Conservation (phyloP, 495 filamentous ascomycete genomes). For the Xylaria venustula region DNA sequence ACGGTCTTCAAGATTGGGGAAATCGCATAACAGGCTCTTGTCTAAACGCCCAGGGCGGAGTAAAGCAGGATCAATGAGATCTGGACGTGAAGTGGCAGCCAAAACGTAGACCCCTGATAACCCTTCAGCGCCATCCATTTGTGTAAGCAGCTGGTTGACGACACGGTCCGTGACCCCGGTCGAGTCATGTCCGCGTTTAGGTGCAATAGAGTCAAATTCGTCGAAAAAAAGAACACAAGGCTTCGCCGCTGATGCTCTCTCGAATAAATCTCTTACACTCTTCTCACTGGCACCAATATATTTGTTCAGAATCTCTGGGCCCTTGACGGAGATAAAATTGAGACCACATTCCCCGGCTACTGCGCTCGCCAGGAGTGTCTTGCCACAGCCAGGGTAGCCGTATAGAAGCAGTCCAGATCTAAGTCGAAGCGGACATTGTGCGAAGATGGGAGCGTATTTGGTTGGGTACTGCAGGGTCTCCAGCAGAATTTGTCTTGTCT, state of each 20-base stretch:
- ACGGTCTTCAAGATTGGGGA: slow-evolving; percentile 75
- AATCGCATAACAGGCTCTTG: slow-evolving; percentile 85
- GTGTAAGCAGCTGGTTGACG: slow-evolving; percentile 94
- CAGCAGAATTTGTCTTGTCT: slow-evolving; percentile 80
- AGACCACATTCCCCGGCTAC: slow-evolving; percentile 94
- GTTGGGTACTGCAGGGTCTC: slow-evolving; percentile 97
- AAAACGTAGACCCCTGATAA: slow-evolving; percentile 93
- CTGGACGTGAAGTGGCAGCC: slow-evolving; percentile 85
- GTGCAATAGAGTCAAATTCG: slow-evolving; percentile 96
- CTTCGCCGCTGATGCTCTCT: slow-evolving; percentile 81
- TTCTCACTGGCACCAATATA: slow-evolving; percentile 98
- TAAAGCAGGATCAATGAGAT: slow-evolving; percentile 91
- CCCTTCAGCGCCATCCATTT: slow-evolving; percentile 98
- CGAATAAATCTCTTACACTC: slow-evolving; percentile 89
- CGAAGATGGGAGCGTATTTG: slow-evolving; percentile 96
- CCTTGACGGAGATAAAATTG: slow-evolving; percentile 98
- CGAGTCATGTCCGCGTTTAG: slow-evolving; percentile 93
- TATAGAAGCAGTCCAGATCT: slow-evolving; percentile 91
- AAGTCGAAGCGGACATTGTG: slow-evolving; percentile 86
- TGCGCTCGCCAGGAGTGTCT: slow-evolving; percentile 88
- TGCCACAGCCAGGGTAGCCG: slow-evolving; percentile 93
- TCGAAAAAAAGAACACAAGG: slow-evolving; percentile 97
- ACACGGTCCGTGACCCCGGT: slow-evolving; percentile 98
- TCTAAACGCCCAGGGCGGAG: slow-evolving; percentile 87
- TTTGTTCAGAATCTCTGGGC: slow-evolving; percentile 96